Evolutionary conservation across 176 grass and related monocot species (phyloP).

Genomic region (Bolboschoenus planiculmis): DNA sequence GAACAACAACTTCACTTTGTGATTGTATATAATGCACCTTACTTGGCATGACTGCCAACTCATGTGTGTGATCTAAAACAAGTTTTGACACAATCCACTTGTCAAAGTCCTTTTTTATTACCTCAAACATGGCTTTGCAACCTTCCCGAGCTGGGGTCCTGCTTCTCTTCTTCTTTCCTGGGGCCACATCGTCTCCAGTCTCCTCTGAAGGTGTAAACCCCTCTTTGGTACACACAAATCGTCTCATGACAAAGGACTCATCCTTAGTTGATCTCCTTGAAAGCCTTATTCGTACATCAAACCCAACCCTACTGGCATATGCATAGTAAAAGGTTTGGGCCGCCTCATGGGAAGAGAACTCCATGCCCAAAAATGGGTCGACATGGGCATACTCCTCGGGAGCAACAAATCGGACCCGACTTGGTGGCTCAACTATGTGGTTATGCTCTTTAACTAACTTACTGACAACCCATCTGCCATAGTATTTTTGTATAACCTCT

Average conservation of each 20-base stretch:
- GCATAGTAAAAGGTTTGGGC: slow-evolving; percentile 70
- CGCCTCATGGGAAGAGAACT: slow-evolving; percentile 56
- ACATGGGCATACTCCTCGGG: slow-evolving; percentile 47
- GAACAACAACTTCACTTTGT: slow-evolving; percentile 58
- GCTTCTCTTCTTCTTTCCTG: slow-evolving; percentile 41
- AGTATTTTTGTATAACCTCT: slow-evolving; percentile 63
- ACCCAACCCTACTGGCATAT: slow-evolving; percentile 52
- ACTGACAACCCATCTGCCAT: slow-evolving; percentile 62
- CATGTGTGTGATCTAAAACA: slow-evolving; percentile 58
- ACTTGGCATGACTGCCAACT: slow-evolving; percentile 41
- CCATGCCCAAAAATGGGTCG: slow-evolving; percentile 48
- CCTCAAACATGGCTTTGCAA: slow-evolving; percentile 65
- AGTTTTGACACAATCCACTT: slow-evolving; percentile 69
- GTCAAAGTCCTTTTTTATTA: slow-evolving; percentile 54
- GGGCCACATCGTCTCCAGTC: slow-evolving; percentile 25
- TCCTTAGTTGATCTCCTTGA: slow-evolving; percentile 52
- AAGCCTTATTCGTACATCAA: slow-evolving; percentile 62
- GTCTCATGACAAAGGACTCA: slow-evolving; percentile 50
- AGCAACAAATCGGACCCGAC: slow-evolving; percentile 47
- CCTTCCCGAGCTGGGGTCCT: slow-evolving; percentile 46
- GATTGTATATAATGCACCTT: slow-evolving; percentile 73
- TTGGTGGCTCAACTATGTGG: slow-evolving; percentile 52
- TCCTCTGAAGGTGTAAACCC: slow-evolving; percentile 45
- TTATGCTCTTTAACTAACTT: slow-evolving; percentile 69
- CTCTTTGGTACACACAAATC: slow-evolving; percentile 70